Evolutionary conservation across 257 asterid genomes (phyloP).

Genomic region (Ophiorrhiza pumila): DNA sequence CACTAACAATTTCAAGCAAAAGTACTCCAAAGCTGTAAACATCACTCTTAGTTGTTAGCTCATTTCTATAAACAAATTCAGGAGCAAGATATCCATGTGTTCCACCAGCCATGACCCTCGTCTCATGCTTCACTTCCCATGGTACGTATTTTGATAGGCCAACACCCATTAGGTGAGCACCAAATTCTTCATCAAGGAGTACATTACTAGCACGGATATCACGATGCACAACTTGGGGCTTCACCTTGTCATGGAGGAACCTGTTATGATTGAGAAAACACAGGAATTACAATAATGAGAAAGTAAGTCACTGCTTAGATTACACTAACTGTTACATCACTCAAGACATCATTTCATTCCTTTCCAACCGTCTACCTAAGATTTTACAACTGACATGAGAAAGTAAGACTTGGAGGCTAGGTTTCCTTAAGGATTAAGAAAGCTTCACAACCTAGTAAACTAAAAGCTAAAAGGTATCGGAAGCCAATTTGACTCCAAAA

Average conservation of each 20-base stretch:
- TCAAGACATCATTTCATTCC: not conserved
- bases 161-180: constrained; percentile 96
- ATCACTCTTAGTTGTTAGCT: constrained; percentile 94
- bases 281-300: constrained; percentile 1
- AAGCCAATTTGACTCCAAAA: no score
- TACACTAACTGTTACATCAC: no score
- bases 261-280: constrained; percentile 33
- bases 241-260: constrained; percentile 96
- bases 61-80: constrained; percentile 88
- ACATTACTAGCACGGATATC: constrained; percentile 93
- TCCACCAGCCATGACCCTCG: constrained; percentile 97
- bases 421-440: no score
- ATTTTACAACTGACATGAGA: no score
- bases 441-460: no score
- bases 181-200: constrained; percentile 90
- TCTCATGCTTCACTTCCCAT: constrained; percentile 96
- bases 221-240: constrained; percentile 96
- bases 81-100: constrained; percentile 99
- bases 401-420: no score
- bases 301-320: no score
- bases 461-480: no score
- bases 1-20: constrained; percentile 83
- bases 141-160: constrained; percentile 94
- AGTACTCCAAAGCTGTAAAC: constrained; percentile 99
- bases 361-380: not conserved